Base-by-base conservation (phyloP, 2,329 filamentous ascomycete genomes). In the Xylariaceae sp. region DNA sequence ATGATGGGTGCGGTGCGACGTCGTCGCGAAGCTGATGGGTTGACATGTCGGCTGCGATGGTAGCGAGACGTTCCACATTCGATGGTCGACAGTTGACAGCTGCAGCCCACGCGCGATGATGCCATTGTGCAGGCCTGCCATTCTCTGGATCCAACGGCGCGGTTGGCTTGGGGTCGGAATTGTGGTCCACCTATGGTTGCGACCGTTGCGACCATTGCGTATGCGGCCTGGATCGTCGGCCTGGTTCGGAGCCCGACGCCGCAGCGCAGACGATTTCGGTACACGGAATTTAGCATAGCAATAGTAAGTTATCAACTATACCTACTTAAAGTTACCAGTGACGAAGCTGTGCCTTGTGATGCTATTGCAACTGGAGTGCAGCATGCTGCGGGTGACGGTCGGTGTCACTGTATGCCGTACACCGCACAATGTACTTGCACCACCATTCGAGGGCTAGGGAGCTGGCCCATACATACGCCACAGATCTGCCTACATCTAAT, bases 1-100 rank as follows among this genome's bases (percentile, higher is more conserved):
- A 48, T 51, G 44, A 54, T 45, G 40, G 36, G 54, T 44, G 21
- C 37, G 30, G 41, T 41, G 44, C 46, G 19, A 30, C 47, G 41
- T 40, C 34, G 18, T 53, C 43, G 26, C 26, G 41, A 29, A 12
- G 19, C 13, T 37, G 18, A 16, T 13, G 26, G 8, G 26, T 8
- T 26, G 26, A 26, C 4, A 26, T 26, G 26, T 26, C 26, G 8
- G 26, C 8, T 8, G 26, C 26, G 8, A 26, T 8, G 26, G 26
- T 26, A 8, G 26, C 26, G 26, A 26, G 26, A 26, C 22, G 22
- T n/a, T 29, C 32, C 37, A n/a, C n/a, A n/a, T n/a, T 26, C 26
- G 26, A 26, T n/a, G n/a, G n/a, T 21, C 32, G 12, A 16, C 40
- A 41, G 18, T 44, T 36, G 42, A 41, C 34, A 42, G 46, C 8